A percentile compares a stretch with the other conserved stretches of the same genome.
Evolutionary conservation across 1,139 yeast species (phyloP).

Genomic region (Magnusiomyces magnusii): DNA sequence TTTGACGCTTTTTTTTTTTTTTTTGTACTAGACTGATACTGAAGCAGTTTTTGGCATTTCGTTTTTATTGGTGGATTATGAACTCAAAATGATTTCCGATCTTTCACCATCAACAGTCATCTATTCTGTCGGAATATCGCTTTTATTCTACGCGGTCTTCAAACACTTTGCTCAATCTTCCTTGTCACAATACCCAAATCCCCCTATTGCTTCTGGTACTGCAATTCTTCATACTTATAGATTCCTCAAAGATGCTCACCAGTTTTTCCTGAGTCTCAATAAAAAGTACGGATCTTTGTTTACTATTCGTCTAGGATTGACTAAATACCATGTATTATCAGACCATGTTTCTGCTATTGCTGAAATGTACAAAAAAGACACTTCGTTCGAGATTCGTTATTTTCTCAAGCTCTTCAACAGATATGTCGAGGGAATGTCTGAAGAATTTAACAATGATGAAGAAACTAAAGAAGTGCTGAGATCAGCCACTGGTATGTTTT

Average conservation of each 20-base stretch:
- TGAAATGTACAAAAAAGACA: slow-evolving; percentile 8
- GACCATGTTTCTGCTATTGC: slow-evolving; percentile 9
- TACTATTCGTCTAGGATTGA: slow-evolving; percentile 5
- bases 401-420: slow-evolving; percentile 12
- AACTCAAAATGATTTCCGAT: not conserved
- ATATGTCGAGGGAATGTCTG: slow-evolving; percentile 7
- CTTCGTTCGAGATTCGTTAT: slow-evolving; percentile 2
- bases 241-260: slow-evolving; percentile 6
- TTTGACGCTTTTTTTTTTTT: not conserved
- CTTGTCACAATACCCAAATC: not conserved
- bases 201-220: not conserved
- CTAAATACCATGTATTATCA: slow-evolving; percentile 7
- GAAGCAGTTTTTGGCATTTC: too few relatives aligned
- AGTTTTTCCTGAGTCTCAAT: slow-evolving; percentile 6
- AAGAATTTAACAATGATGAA: slow-evolving; percentile 4
- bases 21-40: too few relatives aligned
- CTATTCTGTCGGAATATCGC: not conserved
- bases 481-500: too few relatives aligned
- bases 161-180: not conserved
- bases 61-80: too few relatives aligned
- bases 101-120: not conserved
- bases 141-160: not conserved
- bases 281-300: slow-evolving; percentile 9
- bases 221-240: not conserved
- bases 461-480: too few relatives aligned